Conservation (phyloP, 2,329 filamentous ascomycete species). For the Fusarium robinianum region DNA sequence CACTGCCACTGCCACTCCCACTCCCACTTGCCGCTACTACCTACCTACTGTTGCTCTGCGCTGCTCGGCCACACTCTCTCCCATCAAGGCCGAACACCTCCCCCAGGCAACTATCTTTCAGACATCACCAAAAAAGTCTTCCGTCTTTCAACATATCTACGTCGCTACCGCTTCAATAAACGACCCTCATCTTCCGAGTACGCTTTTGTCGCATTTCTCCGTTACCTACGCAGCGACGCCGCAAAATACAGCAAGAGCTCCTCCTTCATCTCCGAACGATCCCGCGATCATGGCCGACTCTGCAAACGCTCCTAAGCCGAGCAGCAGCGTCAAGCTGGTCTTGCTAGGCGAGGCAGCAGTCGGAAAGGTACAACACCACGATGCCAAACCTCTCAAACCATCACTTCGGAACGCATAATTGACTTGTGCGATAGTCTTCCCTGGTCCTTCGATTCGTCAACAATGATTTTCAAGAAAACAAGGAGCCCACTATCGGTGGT, state of each 20-base stretch:
- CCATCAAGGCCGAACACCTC: conserved; percentile 19
- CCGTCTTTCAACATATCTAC: conserved; percentile 1
- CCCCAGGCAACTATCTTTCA: conserved; percentile 25
- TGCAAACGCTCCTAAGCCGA: conserved; percentile 79
- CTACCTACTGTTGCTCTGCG: too few relatives aligned
- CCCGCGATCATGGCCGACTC: conserved; percentile 50
- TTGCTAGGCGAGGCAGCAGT: conserved; percentile 96
- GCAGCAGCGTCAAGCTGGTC: conserved; percentile 99
- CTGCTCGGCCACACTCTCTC: too few relatives aligned
- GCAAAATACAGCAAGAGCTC: conserved; percentile 6
- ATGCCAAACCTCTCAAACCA: conserved; percentile 1
- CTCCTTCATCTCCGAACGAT: conserved; percentile 22
- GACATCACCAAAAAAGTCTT: conserved; percentile 4
- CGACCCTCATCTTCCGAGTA: conserved; percentile 9
- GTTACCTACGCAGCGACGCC: conserved; percentile 4
- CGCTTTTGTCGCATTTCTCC: conserved; percentile 2
- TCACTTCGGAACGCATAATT: conserved; percentile 25
- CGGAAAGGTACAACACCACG: conserved; percentile 76
- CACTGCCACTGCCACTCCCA: conserved; percentile 15
- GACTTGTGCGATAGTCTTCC: conserved; percentile 70
- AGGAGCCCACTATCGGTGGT: conserved; percentile 99
- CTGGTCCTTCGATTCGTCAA: conserved; percentile 98
- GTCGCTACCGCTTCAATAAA: too few relatives aligned
- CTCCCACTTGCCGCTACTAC: too few relatives aligned
- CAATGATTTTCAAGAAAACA: conserved; percentile 99